Conservation (phyloP, 768 basidiomycete genomes). For the Mycena leptocephala region DNA sequence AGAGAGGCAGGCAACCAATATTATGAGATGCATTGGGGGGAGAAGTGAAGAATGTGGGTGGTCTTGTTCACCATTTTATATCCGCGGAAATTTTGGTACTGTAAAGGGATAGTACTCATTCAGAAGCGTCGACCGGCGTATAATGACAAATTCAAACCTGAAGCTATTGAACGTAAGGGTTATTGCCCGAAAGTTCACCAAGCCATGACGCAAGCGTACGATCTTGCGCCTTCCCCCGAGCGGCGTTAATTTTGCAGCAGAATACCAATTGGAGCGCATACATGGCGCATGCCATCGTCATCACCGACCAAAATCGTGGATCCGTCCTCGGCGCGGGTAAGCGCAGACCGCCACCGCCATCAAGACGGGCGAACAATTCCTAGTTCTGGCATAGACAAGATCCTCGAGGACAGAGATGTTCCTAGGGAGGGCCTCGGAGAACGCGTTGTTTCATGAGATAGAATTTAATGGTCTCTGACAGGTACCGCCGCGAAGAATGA, state of each 20-base stretch:
- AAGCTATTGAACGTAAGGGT: slow-evolving; percentile 28
- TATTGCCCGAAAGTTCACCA: slow-evolving; percentile 21
- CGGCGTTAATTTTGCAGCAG: slow-evolving; percentile 30
- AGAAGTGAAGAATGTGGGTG: slow-evolving; percentile 21
- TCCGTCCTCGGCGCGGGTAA: slow-evolving; percentile 1
- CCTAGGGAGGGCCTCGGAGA: slow-evolving; percentile 32
- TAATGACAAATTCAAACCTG: slow-evolving; percentile 29
- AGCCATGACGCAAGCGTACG: slow-evolving; percentile 24
- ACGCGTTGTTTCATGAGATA: slow-evolving; percentile 16
- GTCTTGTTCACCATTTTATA: slow-evolving; percentile 36
- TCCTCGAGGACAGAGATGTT: background rate
- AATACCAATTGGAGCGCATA: slow-evolving; percentile 5
- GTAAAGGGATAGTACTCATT: slow-evolving; percentile 18
- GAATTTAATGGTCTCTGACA: slow-evolving; percentile 7
- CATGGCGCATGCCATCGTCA: slow-evolving; percentile 8
- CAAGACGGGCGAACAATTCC: slow-evolving; percentile 10
- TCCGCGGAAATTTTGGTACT: slow-evolving; percentile 34
- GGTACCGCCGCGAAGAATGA: slow-evolving; percentile 18
- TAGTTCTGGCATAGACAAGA: background rate
- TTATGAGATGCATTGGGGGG: slow-evolving; percentile 32
- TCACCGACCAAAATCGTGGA: background rate
- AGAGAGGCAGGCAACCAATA: slow-evolving; percentile 21
- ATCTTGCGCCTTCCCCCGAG: slow-evolving; percentile 31
- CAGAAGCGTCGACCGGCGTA: slow-evolving; percentile 32
- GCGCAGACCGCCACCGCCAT: background rate